A percentile compares a stretch with the other conserved stretches of the same genome.
Evolutionary conservation across 2,329 filamentous ascomycete genomes (phyloP).

Genomic region (Beauveria australis): DNA sequence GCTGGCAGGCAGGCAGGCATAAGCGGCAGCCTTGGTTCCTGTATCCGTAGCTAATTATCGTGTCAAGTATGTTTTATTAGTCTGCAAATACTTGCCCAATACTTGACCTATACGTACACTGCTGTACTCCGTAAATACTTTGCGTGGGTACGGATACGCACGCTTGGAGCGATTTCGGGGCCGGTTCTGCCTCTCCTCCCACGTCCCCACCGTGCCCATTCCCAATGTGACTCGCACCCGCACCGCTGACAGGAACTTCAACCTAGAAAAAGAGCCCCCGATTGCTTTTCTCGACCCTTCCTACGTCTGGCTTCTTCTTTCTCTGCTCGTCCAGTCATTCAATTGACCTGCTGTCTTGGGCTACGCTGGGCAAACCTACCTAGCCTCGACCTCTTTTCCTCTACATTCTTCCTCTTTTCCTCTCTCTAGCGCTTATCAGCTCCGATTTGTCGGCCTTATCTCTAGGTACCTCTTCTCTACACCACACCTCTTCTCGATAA

Average conservation of each 20-base stretch:
- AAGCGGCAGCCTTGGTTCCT: too few species aligned
- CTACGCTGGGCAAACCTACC: neutral
- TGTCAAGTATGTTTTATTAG: too few species aligned
- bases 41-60: too few species aligned
- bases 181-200: slow-evolving; percentile 15
- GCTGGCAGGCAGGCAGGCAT: too few species aligned
- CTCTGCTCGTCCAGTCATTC: neutral
- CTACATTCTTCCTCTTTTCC: neutral
- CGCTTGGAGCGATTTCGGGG: slow-evolving; percentile 12
- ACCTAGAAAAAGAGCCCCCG: neutral
- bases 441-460: neutral
- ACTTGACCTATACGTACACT: too few species aligned
- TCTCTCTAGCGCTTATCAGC: neutral
- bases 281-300: neutral
- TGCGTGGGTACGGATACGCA: neutral
- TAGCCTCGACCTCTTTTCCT: too few species aligned
- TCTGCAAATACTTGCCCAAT: neutral
- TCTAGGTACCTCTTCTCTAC: neutral
- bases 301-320: neutral
- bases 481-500: neutral
- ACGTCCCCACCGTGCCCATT: neutral
- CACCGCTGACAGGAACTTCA: too few species aligned
- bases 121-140: neutral
- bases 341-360: neutral
- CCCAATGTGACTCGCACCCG: slow-evolving; percentile 2